phyloP scores from a whole-genome alignment of 345 rosid genomes.

The Gossypium raimondii region DNA sequence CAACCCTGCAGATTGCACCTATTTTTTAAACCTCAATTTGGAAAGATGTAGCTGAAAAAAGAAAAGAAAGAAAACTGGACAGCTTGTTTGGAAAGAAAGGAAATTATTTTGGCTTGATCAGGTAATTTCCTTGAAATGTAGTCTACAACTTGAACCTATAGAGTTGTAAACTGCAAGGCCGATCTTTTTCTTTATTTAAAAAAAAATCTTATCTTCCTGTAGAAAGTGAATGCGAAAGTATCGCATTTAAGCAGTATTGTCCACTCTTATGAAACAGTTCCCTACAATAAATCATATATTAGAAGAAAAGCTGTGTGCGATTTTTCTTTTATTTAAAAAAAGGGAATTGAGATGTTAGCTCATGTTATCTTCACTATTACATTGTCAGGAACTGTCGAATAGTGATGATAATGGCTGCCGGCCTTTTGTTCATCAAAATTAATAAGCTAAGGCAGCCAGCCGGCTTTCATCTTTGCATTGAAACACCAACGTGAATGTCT shows the following conservation, averaged over 20 bases:
- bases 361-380: neutral
- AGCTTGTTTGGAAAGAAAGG: constrained; percentile 4
- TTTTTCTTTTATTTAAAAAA: neutral
- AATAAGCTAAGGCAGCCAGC: neutral
- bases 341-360: neutral
- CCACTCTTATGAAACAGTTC: no score
- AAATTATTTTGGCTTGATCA: neutral
- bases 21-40: no score
- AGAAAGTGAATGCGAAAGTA: neutral
- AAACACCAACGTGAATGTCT: constrained; percentile 8
- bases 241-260: neutral
- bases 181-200: neutral
- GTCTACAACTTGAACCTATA: neutral
- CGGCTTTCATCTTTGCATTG: neutral
- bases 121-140: constrained; percentile 8
- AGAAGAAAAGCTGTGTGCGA: no score
- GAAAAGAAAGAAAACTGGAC: neutral
- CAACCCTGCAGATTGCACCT: no score
- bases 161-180: neutral
- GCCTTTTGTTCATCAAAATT: neutral
- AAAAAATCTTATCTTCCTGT: neutral
- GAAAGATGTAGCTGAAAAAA: neutral
- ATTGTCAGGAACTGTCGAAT: neutral
- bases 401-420: neutral
- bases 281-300: no score